Evolutionary conservation across 306 rosid genomes (phyloP), one percentile per base, ranked within the genome.

Genomic region (Quercus ilex): DNA sequence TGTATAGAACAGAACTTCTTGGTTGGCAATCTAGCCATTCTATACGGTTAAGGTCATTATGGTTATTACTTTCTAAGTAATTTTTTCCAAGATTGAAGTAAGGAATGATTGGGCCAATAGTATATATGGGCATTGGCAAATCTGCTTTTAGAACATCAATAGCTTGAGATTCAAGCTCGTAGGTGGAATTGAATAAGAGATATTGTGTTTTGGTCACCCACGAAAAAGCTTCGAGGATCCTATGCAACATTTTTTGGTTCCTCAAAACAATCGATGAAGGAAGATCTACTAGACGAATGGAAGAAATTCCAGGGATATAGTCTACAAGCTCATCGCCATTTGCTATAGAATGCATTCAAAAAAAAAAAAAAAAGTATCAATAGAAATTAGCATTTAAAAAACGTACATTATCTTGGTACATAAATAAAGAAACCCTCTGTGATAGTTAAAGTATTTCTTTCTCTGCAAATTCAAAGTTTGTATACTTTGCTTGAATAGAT

Each of bases 21-120:
- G 95, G 89, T 75, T 88, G 90, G 12, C 3, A 14, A 55, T 87
- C 82, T 19, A 89, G 71, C 92, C 95, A 91, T 0, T 80, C 53
- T 7, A 81, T 4, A 78, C 81, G 79, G 78, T 38, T 75, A n/a
- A n/a, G 20, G 60, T 18, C 38, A 46, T n/a, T 49, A 46, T 9
- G 31, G 55, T 19, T 10, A 57, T 55, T 31, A 18, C 23, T 78
- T 1, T 26, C 7, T 14, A 59, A 4, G 74, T 81, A 43, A 7
- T 71, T 74, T 10, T 67, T 46, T 56, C 18, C 78, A 13, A 57
- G 5, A 19, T 26, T 58, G 30, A 74, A 74, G 69, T 83, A 77
- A 31, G 92, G 89, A 56, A 88, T 83, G 26, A 60, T 79, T n/a
- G 92, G 88, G 71, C 92, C 92, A 72, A 88, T 38, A 4, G 82